Evolutionary conservation across 2,329 filamentous ascomycete genomes (phyloP).

Genomic region (Colletotrichum cuscutae): DNA sequence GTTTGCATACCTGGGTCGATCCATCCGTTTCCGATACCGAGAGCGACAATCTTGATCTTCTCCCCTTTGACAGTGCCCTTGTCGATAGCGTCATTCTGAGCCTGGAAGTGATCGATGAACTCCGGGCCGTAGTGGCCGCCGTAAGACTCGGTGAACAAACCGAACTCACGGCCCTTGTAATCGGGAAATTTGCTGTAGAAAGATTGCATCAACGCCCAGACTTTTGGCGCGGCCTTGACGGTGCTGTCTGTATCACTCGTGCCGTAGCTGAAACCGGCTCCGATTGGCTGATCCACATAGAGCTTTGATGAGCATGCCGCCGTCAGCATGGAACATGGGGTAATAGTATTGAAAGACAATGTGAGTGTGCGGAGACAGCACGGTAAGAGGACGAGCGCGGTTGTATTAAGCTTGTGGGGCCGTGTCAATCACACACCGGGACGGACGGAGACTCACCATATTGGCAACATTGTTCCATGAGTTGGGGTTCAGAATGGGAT

Average conservation of each 20-base stretch:
- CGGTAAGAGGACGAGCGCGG: constrained; percentile 44
- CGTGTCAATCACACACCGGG: not conserved
- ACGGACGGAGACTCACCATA: constrained; percentile 41
- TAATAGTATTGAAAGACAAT: not conserved
- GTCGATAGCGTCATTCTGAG: constrained; percentile 65
- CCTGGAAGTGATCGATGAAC: constrained; percentile 64
- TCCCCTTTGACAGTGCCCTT: constrained; percentile 51
- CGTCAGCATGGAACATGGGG: constrained; percentile 2
- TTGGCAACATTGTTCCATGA: constrained; percentile 55
- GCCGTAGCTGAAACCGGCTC: constrained; percentile 44
- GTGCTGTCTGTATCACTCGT: constrained; percentile 51
- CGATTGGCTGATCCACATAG: constrained; percentile 38
- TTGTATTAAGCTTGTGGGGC: not conserved
- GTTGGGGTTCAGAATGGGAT: constrained; percentile 55
- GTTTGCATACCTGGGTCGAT: constrained; percentile 50
- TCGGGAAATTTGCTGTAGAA: constrained; percentile 73
- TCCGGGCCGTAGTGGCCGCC: constrained; percentile 69
- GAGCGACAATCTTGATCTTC: constrained; percentile 59
- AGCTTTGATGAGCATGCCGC: constrained; percentile 18
- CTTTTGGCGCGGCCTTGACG: constrained; percentile 55
- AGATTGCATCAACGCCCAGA: constrained; percentile 68
- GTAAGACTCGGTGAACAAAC: constrained; percentile 65
- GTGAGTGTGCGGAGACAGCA: constrained; percentile 35
- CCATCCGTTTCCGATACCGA: constrained; percentile 69
- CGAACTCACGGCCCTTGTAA: constrained; percentile 68